Evolutionary conservation across 1,284 basidiomycete species (phyloP).

Genomic region (Rhodotorula sp.): DNA sequence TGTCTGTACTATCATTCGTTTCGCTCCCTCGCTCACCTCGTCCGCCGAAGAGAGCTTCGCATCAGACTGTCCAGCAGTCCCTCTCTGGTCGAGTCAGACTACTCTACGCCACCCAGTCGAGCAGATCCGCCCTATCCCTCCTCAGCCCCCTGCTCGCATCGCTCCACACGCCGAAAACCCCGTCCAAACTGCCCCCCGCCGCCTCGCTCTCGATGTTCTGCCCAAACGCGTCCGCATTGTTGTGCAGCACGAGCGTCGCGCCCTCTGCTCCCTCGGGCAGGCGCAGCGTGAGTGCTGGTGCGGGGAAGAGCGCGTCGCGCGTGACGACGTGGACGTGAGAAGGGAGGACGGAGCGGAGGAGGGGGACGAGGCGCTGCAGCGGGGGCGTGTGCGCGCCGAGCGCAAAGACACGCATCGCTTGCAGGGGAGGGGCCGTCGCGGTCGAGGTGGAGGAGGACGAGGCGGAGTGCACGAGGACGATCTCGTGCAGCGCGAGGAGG

Average conservation of each 20-base stretch:
- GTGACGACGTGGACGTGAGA: slow-evolving; percentile 21
- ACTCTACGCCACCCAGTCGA: slow-evolving; percentile 3
- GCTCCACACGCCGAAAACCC: slow-evolving; percentile 37
- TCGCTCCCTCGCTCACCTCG: background rate
- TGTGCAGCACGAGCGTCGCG: slow-evolving; percentile 43
- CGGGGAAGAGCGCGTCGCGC: slow-evolving; percentile 35
- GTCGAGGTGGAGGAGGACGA: background rate
- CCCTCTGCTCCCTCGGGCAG: background rate
- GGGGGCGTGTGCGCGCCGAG: slow-evolving; percentile 30
- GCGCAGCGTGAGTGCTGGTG: background rate
- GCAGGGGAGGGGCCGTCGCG: background rate
- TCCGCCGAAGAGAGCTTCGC: no score
- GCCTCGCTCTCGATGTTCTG: slow-evolving; percentile 46
- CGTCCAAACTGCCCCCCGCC: slow-evolving; percentile 30
- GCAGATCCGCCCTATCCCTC: slow-evolving; percentile 20
- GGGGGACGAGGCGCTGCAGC: background rate
- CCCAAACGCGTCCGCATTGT: slow-evolving; percentile 47
- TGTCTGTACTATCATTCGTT: background rate
- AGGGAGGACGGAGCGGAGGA: slow-evolving; percentile 2
- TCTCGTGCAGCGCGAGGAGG: slow-evolving; percentile 15
- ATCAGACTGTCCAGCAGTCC: no score
- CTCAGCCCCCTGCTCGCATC: slow-evolving; percentile 37
- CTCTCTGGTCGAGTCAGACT: no score
- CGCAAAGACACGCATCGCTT: slow-evolving; percentile 27
- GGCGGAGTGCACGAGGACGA: slow-evolving; percentile 1